These are phyloP conservation scores for Pythium insidiosum DNA, from an alignment of 352 stramenopile species.

Conservation along the genomic window DNA sequence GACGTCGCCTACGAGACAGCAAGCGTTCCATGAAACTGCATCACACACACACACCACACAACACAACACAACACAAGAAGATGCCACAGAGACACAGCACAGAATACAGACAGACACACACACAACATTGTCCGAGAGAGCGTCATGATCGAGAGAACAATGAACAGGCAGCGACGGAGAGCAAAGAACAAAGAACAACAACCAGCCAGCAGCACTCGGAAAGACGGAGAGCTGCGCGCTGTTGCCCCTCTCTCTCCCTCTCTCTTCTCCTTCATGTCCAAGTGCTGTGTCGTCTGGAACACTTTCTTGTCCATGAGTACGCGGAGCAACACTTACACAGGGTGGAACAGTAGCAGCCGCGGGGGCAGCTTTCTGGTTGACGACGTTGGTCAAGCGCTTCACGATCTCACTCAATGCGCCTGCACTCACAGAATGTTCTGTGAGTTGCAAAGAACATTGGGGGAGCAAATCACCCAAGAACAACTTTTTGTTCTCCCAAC, in stretches of 20 bases:
- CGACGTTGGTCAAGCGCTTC: constrained; percentile 48
- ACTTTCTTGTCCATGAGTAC: too few species aligned
- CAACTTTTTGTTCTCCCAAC: too few species aligned
- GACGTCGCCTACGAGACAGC: constrained; percentile 2
- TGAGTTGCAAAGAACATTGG: not conserved
- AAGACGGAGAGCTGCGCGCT: not conserved
- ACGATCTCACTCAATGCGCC: constrained; percentile 49
- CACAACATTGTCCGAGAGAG: not conserved
- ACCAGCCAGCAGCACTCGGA: too few species aligned
- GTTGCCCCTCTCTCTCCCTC: not conserved
- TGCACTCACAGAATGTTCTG: not conserved
- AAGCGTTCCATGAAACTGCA: constrained; percentile 4
- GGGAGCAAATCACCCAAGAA: too few species aligned
- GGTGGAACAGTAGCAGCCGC: constrained; percentile 15
- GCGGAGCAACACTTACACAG: constrained; percentile 12
- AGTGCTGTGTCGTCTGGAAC: not conserved
- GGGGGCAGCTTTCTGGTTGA: constrained; percentile 51
- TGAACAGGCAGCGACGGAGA: too few species aligned
- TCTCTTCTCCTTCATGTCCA: not conserved
- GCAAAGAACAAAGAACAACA: too few species aligned
- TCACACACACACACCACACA: constrained; percentile 15
- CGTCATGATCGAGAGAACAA: too few species aligned
- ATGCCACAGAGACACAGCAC: constrained; percentile 8
- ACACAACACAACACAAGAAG: constrained; percentile 13
- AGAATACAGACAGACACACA: constrained; percentile 7